A percentile compares a stretch with the other conserved stretches of the same genome.
Conservation (phyloP, 2,329 filamentous ascomycete genomes). For the Torrubiellomyces zombiae region DNA sequence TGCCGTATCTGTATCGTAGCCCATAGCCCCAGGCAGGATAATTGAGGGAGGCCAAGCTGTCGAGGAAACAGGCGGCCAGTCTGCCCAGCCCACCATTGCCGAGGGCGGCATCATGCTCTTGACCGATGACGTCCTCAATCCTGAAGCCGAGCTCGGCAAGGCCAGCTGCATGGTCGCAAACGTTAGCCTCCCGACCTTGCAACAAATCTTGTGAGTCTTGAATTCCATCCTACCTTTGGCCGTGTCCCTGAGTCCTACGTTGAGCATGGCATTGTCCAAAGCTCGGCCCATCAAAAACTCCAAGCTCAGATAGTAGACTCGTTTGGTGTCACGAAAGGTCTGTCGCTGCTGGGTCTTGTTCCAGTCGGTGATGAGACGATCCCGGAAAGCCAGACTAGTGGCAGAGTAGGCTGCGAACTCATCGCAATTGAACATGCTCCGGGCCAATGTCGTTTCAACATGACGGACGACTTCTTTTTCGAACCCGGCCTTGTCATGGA, state of each 20-base stretch:
- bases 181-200: no score
- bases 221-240: slow-evolving; percentile 67
- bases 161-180: slow-evolving; percentile 47
- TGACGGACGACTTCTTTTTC: slow-evolving; percentile 78
- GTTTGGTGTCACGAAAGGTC: slow-evolving; percentile 78
- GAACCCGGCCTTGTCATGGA: slow-evolving; percentile 69
- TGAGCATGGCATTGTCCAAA: slow-evolving; percentile 96
- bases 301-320: slow-evolving; percentile 91
- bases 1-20: slow-evolving; percentile 85
- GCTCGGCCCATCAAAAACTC: slow-evolving; percentile 97
- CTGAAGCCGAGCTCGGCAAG: slow-evolving; percentile 83
- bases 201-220: no score
- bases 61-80: slow-evolving; percentile 89
- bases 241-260: slow-evolving; percentile 72
- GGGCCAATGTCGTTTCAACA: slow-evolving; percentile 89
- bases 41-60: slow-evolving; percentile 87
- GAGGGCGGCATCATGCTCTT: slow-evolving; percentile 91
- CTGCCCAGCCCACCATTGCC: slow-evolving; percentile 93
- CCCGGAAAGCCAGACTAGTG: slow-evolving; percentile 79
- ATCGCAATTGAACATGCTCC: slow-evolving; percentile 96
- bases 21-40: slow-evolving; percentile 97
- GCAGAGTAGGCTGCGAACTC: slow-evolving; percentile 85
- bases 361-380: slow-evolving; percentile 88
- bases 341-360: slow-evolving; percentile 96
- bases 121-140: slow-evolving; percentile 85